Base-by-base conservation (phyloP, 495 filamentous ascomycete genomes). In the Aspergillus taichungensis region DNA sequence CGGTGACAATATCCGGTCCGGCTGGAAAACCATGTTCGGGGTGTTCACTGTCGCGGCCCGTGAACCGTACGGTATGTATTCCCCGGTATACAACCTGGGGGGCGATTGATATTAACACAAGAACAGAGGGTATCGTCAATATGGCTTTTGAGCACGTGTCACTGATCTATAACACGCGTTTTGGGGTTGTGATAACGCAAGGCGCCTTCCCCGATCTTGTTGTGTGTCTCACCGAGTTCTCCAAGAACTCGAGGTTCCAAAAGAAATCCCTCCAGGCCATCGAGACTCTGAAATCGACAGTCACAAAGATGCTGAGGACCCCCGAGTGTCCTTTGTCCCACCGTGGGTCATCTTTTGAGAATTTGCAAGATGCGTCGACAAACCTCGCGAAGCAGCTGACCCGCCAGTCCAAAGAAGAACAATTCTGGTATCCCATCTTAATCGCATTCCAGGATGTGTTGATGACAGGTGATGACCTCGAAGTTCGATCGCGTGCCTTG, bases 11-110 rank as follows among this genome's bases (percentile, higher is more conserved):
- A 97, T 99, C 53, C 83, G 90, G 8, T 95, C 89, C 12, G 92
- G 92, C 28, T 99, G 92, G 92, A 82, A 92, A 63, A 97, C 92
- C 9, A 97, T 99, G 89, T 97, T 99, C 69, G 92, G 89, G 8
- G 94, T 95, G 32, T 97, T 99, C 61, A 95, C 91, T 3, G 87
- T 95, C 24, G 94, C 92, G 13, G 92, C 92, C 14, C 77, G 84
- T 42, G 92, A 99, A 55, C 88, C 83, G 32, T 91, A 94, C 61
- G 80, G 79, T 81, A 68, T 49, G 71, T 49, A 42, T 47, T 32
- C 5, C 34, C 29, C 7, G 6, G 1, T 4, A 37, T n/a, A 11
- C 31, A 11, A 13, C 37, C 34, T 1, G 8, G 18, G 18, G 36
- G 6, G 41, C 6, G 40, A 13, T 45, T 43, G 13, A 24, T 24